A percentile compares a stretch with the other conserved stretches of the same genome.
phyloP scores from a whole-genome alignment of 768 basidiomycete genomes.

The Rossbeevera mucosa region DNA sequence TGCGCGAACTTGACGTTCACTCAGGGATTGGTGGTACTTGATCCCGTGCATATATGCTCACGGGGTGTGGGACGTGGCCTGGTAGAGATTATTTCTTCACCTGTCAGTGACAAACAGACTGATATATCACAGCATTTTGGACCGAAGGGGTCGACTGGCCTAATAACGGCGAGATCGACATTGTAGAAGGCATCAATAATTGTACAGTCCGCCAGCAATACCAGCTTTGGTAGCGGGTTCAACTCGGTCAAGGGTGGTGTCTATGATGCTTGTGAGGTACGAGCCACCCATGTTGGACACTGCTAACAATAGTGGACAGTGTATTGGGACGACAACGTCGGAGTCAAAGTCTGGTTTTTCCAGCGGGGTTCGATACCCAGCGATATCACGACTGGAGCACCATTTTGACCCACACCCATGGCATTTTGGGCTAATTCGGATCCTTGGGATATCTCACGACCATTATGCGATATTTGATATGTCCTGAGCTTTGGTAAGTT shows the following conservation, averaged over 20 bases:
- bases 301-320: constrained; percentile 8
- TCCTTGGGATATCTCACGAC: constrained; percentile 65
- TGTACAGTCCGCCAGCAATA: constrained; percentile 51
- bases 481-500: constrained; percentile 70
- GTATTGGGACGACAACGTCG: constrained; percentile 50
- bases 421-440: constrained; percentile 72
- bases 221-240: constrained; percentile 79
- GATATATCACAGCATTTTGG: constrained; percentile 40
- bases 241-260: constrained; percentile 84
- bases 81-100: constrained; percentile 22
- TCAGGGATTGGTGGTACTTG: constrained; percentile 71
- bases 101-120: background rate
- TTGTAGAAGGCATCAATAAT: constrained; percentile 78
- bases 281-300: background rate
- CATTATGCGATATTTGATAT: constrained; percentile 82
- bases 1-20: constrained; percentile 56
- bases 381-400: constrained; percentile 69
- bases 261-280: constrained; percentile 85
- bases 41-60: constrained; percentile 86
- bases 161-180: constrained; percentile 71
- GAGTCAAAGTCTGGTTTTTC: constrained; percentile 83
- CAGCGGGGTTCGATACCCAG: constrained; percentile 64
- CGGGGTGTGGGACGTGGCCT: constrained; percentile 87
- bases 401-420: constrained; percentile 73
- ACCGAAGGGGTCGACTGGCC: constrained; percentile 46